Percentiles rank a stretch among this genome's conserved stretches.
Conservation (phyloP, 2,329 filamentous ascomycete species). For the Teratosphaeria nubilosa region DNA sequence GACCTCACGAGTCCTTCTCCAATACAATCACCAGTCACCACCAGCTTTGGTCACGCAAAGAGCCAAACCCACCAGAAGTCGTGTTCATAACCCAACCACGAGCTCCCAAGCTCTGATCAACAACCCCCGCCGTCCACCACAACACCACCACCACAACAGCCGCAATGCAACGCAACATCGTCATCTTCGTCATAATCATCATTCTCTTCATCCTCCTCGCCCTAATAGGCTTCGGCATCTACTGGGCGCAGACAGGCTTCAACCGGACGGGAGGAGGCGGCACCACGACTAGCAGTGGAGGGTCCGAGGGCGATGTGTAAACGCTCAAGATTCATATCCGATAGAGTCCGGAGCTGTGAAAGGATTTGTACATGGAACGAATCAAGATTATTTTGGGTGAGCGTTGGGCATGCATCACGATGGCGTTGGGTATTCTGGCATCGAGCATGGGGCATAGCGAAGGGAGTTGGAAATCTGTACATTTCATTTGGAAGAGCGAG, state of each 20-base stretch:
- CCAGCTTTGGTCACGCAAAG: too few species aligned
- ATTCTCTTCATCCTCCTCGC: constrained; percentile 43
- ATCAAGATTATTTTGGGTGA: not conserved
- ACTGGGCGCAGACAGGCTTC: constrained; percentile 35
- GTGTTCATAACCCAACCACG: not conserved
- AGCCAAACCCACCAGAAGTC: not conserved
- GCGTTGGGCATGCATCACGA: not conserved
- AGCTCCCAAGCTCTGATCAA: not conserved
- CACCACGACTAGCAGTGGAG: constrained; percentile 11
- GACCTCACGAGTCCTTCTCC: not conserved
- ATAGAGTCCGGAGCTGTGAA: too few species aligned
- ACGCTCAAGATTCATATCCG: not conserved
- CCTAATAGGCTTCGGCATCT: constrained; percentile 40
- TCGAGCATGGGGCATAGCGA: not conserved
- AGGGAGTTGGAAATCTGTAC: not conserved
- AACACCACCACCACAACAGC: not conserved
- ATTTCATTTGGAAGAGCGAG: not conserved
- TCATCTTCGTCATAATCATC: constrained; percentile 44
- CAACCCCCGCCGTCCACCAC: not conserved
- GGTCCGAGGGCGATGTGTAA: constrained; percentile 19
- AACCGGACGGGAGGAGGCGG: constrained; percentile 16
- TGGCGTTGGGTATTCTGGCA: not conserved
- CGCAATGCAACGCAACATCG: constrained; percentile 42
- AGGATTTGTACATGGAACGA: too few species aligned
- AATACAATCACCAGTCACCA: not conserved